phyloP scores from a whole-genome alignment of 2,329 filamentous ascomycete species.

The Colletotrichum tropicicola region DNA sequence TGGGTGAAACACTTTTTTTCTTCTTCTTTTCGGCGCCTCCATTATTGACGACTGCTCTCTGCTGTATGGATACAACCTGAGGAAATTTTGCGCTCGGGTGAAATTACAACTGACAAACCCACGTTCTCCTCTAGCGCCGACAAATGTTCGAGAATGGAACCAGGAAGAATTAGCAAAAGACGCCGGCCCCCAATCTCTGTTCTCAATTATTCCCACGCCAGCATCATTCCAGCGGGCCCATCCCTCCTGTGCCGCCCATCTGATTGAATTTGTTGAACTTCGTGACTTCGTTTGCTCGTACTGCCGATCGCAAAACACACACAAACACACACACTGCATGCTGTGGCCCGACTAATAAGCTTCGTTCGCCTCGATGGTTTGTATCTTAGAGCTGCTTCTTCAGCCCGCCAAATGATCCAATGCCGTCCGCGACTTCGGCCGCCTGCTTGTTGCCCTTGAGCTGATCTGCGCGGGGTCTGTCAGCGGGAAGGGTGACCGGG shows the following conservation, averaged over 20 bases:
- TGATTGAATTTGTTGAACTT: too few species aligned
- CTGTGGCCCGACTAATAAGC: too few species aligned
- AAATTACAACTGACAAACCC: not conserved
- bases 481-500: too few species aligned
- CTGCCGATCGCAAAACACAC: too few species aligned
- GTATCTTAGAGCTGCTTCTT: conserved; percentile 41
- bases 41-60: not conserved
- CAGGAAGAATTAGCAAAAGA: not conserved
- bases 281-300: not conserved
- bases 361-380: too few species aligned
- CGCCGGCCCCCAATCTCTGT: not conserved
- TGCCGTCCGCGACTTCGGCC: conserved; percentile 38
- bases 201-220: not conserved
- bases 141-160: conserved; percentile 15
- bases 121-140: too few species aligned
- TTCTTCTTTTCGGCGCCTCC: too few species aligned
- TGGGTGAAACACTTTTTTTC: conserved; percentile 5
- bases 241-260: too few species aligned
- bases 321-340: too few species aligned
- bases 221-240: too few species aligned
- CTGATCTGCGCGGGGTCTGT: conserved; percentile 35
- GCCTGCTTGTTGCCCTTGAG: conserved; percentile 48
- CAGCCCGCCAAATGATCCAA: conserved; percentile 38
- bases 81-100: not conserved
- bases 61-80: not conserved